These are phyloP conservation scores for Cryptococcus wingfieldii DNA, from an alignment of 1,284 basidiomycete genomes.

Conservation along the genomic window DNA sequence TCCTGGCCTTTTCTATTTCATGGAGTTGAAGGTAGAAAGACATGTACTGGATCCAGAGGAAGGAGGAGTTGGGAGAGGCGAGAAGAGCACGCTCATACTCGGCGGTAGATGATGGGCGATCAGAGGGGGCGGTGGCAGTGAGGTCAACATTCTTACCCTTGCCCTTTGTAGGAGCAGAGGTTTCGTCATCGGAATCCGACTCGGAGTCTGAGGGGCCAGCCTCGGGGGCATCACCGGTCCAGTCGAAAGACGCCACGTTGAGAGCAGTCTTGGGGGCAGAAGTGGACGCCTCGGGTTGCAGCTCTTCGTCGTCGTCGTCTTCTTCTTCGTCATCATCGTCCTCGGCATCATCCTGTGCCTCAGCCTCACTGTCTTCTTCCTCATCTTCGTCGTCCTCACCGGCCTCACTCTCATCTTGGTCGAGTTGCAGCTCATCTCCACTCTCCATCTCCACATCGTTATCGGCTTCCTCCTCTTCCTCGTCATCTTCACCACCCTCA, in stretches of 20 bases:
- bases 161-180: conserved; percentile 10
- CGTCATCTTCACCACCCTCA: conserved; percentile 37
- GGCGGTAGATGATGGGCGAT: conserved; percentile 79
- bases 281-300: conserved; percentile 19
- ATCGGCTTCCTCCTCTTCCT: conserved; percentile 47
- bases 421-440: conserved; percentile 21
- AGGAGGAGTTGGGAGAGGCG: conserved; percentile 96
- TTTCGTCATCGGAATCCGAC: conserved; percentile 21
- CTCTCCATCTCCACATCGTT: conserved; percentile 43
- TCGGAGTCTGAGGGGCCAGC: conserved; percentile 16
- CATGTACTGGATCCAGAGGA: conserved; percentile 99
- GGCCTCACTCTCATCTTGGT: background rate
- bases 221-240: conserved; percentile 48
- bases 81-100: conserved; percentile 93
- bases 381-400: conserved; percentile 21
- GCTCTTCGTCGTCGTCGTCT: conserved; percentile 14
- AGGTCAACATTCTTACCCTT: conserved; percentile 55
- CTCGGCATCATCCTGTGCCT: conserved; percentile 19
- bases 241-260: conserved; percentile 53
- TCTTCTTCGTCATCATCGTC: conserved; percentile 9
- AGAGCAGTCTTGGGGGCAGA: conserved; percentile 38
- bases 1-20: conserved; percentile 89
- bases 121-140: conserved; percentile 77
- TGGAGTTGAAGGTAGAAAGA: conserved; percentile 94
- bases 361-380: conserved; percentile 25